Evolutionary conservation across 768 basidiomycete genomes (phyloP), one percentile per base, ranked within the genome.

Genomic region (Serendipita sp.): DNA sequence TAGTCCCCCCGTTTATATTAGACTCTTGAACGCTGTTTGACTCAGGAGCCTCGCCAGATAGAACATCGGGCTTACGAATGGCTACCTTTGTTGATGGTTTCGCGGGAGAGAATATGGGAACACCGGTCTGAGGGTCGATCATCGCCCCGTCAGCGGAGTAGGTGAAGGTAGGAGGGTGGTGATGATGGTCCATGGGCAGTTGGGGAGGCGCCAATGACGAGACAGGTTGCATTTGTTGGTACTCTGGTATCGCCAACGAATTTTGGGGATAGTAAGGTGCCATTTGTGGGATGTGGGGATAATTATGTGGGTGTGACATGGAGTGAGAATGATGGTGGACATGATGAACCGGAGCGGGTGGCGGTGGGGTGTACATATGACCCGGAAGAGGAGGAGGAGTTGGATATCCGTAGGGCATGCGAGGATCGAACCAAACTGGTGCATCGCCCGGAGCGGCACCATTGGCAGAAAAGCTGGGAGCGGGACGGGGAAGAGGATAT

Each of bases 371-470:
- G 34, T 60, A 60, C 18, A 60, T 36, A 36, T 60, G 55, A 31
- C 36, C 29, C 10, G 29, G 29, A 18, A 50, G n/a, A 8, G 55
- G 55, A 29, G 55, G 55, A 8, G 55, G 55, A 8, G 55, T 60
- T 33, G 55, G 55, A 36, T 60, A 60, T 37, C 55, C 55, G 18
- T 60, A 60, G n/a, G 55, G 55, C 55, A 60, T 60, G 36, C 55
- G 55, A 60, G 55, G 55, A 36, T 60, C 55, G 34, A 33, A 60
- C 55, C 55, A 60, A 8, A 60, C 33, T 33, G 55, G 33, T 60
- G 27, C 10, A 16, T 60, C 55, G 27, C 27, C 18, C 27, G 10
- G n/a, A 8, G 16, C 10, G 27, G 34, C 34, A 8, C 55, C 55
- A 8, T 23, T 23, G 48, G 48, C 18, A 8, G 48, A 33, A n/a